Percentiles rank a stretch among this genome's conserved stretches.
Conservation (phyloP, 441 rosid genomes). For the Kokia cookei region DNA sequence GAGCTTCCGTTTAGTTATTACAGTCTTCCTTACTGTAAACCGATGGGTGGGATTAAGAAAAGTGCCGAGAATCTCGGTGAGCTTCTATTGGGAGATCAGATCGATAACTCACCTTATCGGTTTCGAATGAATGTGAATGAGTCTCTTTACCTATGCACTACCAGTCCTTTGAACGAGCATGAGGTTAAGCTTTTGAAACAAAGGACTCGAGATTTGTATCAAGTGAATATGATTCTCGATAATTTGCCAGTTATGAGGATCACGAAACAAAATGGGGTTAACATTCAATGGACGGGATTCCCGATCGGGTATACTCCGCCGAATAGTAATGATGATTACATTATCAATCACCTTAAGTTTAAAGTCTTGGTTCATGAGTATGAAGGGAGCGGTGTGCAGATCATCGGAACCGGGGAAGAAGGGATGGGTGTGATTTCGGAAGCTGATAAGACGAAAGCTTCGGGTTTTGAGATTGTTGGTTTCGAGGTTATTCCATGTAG, state of each 20-base stretch:
- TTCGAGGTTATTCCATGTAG: constrained; percentile 94
- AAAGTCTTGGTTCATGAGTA: constrained; percentile 86
- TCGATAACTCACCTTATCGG: constrained; percentile 83
- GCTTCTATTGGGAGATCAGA: constrained; percentile 97
- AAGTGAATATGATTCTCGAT: constrained; percentile 90
- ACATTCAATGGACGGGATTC: constrained; percentile 92
- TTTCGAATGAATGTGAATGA: constrained; percentile 74
- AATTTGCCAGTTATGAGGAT: constrained; percentile 87
- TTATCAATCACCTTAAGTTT: constrained; percentile 88
- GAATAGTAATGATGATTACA: constrained; percentile 73
- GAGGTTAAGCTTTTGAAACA: constrained; percentile 88
- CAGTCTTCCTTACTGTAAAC: constrained; percentile 80
- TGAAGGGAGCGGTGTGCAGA: constrained; percentile 76
- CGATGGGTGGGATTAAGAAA: constrained; percentile 56
- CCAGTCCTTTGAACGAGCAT: constrained; percentile 45
- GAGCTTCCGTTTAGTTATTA: constrained; percentile 88
- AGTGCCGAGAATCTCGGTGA: constrained; percentile 98
- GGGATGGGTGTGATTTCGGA: constrained; percentile 85
- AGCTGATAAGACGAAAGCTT: constrained; percentile 64
- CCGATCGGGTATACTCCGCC: constrained; percentile 82
- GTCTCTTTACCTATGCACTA: constrained; percentile 75
- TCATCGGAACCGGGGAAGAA: constrained; percentile 93
- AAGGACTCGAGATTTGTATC: constrained; percentile 83
- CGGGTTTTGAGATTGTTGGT: constrained; percentile 86
- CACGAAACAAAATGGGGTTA: constrained; percentile 63